Conservation (phyloP, 352 stramenopile species). For the Thalassiosira mediterranea region DNA sequence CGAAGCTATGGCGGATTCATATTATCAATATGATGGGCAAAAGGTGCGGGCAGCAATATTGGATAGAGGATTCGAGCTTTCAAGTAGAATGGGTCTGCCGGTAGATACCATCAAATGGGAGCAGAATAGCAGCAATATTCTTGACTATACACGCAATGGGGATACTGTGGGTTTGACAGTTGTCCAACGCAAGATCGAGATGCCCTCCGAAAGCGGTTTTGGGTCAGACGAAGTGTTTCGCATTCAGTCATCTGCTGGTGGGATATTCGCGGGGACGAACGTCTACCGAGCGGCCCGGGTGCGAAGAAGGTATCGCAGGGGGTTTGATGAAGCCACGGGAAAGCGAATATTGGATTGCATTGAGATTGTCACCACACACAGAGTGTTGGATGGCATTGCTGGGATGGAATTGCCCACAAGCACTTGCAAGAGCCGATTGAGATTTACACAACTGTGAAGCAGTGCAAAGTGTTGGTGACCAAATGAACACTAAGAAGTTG, state of each 20-base stretch:
- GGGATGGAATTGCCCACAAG: slow-evolving; percentile 70
- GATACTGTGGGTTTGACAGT: slow-evolving; percentile 39
- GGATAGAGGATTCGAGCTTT: slow-evolving; percentile 54
- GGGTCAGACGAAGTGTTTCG: slow-evolving; percentile 62
- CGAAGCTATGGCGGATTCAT: slow-evolving; percentile 16
- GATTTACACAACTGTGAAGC: slow-evolving; percentile 37
- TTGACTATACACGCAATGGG: slow-evolving; percentile 42
- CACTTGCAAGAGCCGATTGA: slow-evolving; percentile 50
- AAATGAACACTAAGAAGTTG: too few species aligned
- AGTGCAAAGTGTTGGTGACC: too few species aligned
- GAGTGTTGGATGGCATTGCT: slow-evolving; percentile 71
- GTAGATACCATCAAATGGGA: slow-evolving; percentile 24
- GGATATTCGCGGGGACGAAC: slow-evolving; percentile 14
- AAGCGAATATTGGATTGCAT: slow-evolving; percentile 72
- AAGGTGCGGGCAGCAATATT: slow-evolving; percentile 33
- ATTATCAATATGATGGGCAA: slow-evolving; percentile 40
- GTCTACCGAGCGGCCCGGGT: slow-evolving; percentile 51
- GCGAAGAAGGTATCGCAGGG: slow-evolving; percentile 51
- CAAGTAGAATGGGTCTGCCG: slow-evolving; percentile 21
- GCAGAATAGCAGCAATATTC: slow-evolving; percentile 28
- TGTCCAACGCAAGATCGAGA: slow-evolving; percentile 56
- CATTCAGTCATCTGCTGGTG: slow-evolving; percentile 38
- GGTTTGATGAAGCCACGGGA: slow-evolving; percentile 49
- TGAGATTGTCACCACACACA: slow-evolving; percentile 69
- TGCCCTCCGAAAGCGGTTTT: slow-evolving; percentile 53